Conservation (phyloP, 176 grass and related monocot genomes). For the Zoysia japonica region DNA sequence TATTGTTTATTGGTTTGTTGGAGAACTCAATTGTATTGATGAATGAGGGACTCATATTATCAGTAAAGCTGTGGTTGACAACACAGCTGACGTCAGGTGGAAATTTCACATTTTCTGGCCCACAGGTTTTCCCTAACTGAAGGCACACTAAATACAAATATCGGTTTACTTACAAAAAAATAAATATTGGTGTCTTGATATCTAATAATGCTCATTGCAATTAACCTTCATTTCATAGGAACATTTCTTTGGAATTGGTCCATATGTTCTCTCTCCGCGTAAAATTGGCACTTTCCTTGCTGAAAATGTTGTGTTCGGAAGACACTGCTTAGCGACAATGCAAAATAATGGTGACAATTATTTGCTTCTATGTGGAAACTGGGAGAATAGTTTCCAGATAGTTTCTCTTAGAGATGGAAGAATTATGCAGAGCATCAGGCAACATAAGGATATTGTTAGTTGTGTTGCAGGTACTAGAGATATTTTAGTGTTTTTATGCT, state of each 20-base stretch:
- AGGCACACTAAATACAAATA: neutral
- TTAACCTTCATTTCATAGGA: constrained; percentile 57
- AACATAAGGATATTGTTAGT: constrained; percentile 96
- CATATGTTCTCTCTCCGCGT: constrained; percentile 79
- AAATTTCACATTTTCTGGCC: constrained; percentile 97
- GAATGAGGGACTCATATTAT: constrained; percentile 68
- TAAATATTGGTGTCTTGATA: neutral
- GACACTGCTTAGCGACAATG: constrained; percentile 72
- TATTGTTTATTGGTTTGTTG: constrained; percentile 78
- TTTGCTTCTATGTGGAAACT: constrained; percentile 91
- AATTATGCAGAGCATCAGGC: constrained; percentile 92
- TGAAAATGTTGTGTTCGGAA: constrained; percentile 93
- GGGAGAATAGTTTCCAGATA: constrained; percentile 99
- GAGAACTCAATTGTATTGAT: constrained; percentile 71
- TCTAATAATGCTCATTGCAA: constrained; percentile 10
- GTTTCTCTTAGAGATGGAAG: constrained; percentile 87
- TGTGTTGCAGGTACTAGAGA: constrained; percentile 77
- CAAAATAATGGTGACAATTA: constrained; percentile 87
- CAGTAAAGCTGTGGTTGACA: constrained; percentile 84
- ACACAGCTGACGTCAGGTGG: constrained; percentile 85
- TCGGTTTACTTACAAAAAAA: neutral
- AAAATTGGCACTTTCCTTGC: constrained; percentile 80
- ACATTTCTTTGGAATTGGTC: constrained; percentile 94
- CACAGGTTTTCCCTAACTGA: constrained; percentile 56
- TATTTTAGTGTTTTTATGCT: constrained; percentile 26